These are phyloP conservation scores for Aspergillus ochraceus DNA, from an alignment of 2,329 filamentous ascomycete species.

Conservation along the genomic window DNA sequence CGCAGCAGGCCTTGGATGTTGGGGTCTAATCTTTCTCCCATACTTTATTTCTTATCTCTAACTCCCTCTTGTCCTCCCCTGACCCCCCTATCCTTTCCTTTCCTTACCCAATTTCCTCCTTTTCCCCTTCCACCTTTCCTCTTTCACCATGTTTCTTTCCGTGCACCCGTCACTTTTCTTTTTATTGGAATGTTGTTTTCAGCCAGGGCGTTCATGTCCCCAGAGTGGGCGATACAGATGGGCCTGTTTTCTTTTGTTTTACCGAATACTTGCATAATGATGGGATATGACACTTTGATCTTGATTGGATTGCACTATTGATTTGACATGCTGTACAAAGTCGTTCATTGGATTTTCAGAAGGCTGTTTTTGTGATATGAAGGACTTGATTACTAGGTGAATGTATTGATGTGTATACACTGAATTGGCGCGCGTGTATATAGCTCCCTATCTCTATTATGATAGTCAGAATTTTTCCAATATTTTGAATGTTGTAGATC, in stretches of 20 bases:
- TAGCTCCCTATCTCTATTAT: neutral
- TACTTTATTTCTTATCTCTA: neutral
- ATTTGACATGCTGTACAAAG: slow-evolving; percentile 4
- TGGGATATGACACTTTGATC: slow-evolving; percentile 29
- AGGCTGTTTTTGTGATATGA: neutral
- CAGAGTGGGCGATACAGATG: slow-evolving; percentile 14
- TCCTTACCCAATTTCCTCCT: slow-evolving; percentile 11
- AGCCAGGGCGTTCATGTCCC: slow-evolving; percentile 25
- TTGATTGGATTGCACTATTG: slow-evolving; percentile 7
- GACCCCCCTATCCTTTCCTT: neutral
- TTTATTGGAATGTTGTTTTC: slow-evolving; percentile 20
- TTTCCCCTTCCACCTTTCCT: slow-evolving; percentile 6
- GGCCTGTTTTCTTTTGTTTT: slow-evolving; percentile 19
- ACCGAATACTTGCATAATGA: slow-evolving; percentile 31
- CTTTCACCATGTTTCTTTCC: slow-evolving; percentile 9
- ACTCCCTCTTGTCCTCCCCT: neutral
- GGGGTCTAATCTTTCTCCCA: slow-evolving; percentile 23
- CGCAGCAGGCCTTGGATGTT: slow-evolving; percentile 35
- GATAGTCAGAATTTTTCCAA: neutral
- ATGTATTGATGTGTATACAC: neutral
- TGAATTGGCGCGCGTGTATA: neutral
- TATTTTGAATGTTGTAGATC: neutral
- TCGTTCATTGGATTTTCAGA: neutral
- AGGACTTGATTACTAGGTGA: neutral
- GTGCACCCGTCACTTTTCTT: slow-evolving; percentile 17